Evolutionary conservation across 305 asterid species (phyloP).

Genomic region (Fraxinus albicans): DNA sequence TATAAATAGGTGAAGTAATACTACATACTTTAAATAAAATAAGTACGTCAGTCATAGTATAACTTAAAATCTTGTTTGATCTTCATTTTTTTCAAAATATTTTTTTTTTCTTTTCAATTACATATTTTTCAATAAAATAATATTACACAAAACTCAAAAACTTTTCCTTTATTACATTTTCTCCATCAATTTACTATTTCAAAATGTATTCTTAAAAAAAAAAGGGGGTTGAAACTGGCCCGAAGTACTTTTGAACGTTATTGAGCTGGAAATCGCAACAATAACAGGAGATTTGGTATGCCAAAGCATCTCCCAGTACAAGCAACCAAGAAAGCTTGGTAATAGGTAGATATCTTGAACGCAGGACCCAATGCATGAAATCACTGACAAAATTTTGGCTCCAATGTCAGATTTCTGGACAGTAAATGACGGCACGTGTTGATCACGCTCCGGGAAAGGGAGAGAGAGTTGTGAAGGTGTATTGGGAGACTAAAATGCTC

Average conservation of each 20-base stretch:
- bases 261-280: neutral
- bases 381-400: neutral
- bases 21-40: too few relatives aligned
- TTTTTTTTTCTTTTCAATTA: too few relatives aligned
- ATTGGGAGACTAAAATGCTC: slow-evolving; percentile 32
- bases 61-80: too few relatives aligned
- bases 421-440: slow-evolving; percentile 13
- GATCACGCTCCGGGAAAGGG: slow-evolving; percentile 2
- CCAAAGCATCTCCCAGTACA: neutral
- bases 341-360: neutral
- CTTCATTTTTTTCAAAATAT: too few relatives aligned
- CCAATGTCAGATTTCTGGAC: neutral
- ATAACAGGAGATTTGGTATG: neutral
- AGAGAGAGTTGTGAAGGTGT: neutral
- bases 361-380: neutral
- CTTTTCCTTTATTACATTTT: too few relatives aligned
- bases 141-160: too few relatives aligned
- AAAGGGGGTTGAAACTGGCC: too few relatives aligned
- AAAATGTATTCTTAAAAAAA: too few relatives aligned
- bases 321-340: neutral
- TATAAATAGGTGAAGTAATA: too few relatives aligned
- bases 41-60: too few relatives aligned
- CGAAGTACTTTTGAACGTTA: neutral
- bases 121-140: too few relatives aligned
- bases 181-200: too few relatives aligned